These are phyloP conservation scores for Solanum bulbocastanum DNA, from an alignment of 257 asterid species.

Conservation along the genomic window DNA sequence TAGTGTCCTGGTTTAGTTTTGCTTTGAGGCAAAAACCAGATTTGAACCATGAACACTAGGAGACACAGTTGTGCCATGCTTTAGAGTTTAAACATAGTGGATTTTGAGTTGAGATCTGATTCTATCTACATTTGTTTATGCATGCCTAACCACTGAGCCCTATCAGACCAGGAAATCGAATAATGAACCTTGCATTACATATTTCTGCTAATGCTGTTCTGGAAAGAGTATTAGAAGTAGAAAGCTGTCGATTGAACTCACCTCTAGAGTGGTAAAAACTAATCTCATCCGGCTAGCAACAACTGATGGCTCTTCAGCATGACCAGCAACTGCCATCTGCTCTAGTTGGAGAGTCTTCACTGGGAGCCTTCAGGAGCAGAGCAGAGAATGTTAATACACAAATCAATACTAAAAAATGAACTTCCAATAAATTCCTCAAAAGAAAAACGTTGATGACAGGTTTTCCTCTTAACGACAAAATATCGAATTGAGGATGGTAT, in stretches of 20 bases:
- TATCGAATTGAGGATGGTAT: background rate
- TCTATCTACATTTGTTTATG: background rate
- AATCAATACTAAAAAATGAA: background rate
- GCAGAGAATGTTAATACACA: background rate
- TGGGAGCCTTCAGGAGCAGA: conserved; percentile 56
- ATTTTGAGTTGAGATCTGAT: background rate
- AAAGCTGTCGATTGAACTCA: conserved; percentile 8
- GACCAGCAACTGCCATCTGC: conserved; percentile 81
- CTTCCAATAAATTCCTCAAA: background rate
- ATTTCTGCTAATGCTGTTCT: background rate
- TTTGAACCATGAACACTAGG: background rate
- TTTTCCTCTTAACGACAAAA: background rate
- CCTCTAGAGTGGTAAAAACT: conserved; percentile 92
- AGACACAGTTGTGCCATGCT: background rate
- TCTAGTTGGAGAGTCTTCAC: conserved; percentile 92
- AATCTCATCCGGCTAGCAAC: conserved; percentile 93
- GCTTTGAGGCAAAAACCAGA: background rate
- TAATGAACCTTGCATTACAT: background rate
- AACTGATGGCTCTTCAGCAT: conserved; percentile 79
- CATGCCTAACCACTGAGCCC: background rate
- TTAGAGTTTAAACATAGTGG: background rate
- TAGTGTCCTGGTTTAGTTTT: background rate
- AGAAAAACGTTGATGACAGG: background rate
- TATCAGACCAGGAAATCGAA: background rate
- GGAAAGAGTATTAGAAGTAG: background rate